Conservation (phyloP, 768 basidiomycete genomes). For the Serendipita vermifera region DNA sequence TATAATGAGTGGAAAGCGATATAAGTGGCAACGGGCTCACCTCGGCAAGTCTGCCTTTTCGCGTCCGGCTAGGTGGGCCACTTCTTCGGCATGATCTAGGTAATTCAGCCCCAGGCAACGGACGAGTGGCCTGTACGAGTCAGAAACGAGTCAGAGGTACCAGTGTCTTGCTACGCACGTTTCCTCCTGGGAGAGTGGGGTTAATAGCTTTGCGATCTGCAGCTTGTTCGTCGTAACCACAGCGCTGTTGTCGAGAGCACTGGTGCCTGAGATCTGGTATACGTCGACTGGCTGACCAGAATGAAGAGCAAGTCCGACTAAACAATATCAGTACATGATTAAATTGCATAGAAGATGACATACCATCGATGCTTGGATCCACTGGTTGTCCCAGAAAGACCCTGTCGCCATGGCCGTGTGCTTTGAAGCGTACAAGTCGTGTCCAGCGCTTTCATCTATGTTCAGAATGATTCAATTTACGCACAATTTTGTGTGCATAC, state of each 20-base stretch:
- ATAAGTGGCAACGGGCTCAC: neutral
- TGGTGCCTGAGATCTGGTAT: conserved; percentile 55
- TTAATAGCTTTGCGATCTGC: conserved; percentile 57
- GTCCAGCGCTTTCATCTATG: conserved; percentile 43
- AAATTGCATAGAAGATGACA: conserved; percentile 11
- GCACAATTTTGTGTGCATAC: too few relatives aligned
- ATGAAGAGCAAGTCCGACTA: conserved; percentile 47
- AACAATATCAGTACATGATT: neutral
- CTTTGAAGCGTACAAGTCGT: conserved; percentile 70
- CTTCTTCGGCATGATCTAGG: conserved; percentile 59
- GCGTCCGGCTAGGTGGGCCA: neutral
- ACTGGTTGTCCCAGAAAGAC: conserved; percentile 71
- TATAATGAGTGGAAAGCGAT: neutral
- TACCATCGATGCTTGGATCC: conserved; percentile 52
- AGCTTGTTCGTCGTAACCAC: conserved; percentile 49
- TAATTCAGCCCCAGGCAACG: conserved; percentile 75
- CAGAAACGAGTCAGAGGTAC: neutral
- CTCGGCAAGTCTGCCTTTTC: neutral
- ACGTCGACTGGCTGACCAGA: conserved; percentile 46
- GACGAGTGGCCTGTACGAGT: conserved; percentile 42
- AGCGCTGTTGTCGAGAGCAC: conserved; percentile 48
- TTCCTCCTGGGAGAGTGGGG: conserved; percentile 39
- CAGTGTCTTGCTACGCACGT: conserved; percentile 7
- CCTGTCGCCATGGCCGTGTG: conserved; percentile 48
- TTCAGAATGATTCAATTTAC: too few relatives aligned